Evolutionary conservation across 2,329 filamentous ascomycete genomes (phyloP).

Genomic region (Colletotrichum sp.): DNA sequence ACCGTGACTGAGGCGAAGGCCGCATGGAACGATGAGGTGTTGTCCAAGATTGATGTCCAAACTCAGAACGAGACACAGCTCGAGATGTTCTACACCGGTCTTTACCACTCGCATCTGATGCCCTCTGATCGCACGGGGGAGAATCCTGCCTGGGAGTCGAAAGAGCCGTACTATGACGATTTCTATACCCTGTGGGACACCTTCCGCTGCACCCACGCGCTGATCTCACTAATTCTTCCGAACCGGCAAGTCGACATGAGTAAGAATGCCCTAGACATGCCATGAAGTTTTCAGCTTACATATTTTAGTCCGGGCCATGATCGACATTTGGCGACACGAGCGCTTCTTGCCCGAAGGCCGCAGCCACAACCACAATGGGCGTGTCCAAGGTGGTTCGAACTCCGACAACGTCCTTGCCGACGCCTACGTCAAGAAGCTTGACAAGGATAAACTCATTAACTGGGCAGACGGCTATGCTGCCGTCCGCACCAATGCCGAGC

Average conservation of each 20-base stretch:
- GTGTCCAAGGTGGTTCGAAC: constrained; percentile 63
- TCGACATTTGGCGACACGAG: constrained; percentile 63
- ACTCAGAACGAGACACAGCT: constrained; percentile 51
- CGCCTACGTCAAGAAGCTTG: constrained; percentile 56
- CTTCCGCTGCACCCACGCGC: constrained; percentile 58
- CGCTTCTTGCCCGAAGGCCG: constrained; percentile 59
- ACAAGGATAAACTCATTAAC: constrained; percentile 49
- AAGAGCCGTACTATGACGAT: constrained; percentile 65
- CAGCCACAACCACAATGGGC: constrained; percentile 62
- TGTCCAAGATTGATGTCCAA: constrained; percentile 45
- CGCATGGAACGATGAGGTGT: constrained; percentile 51
- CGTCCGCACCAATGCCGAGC: constrained; percentile 62
- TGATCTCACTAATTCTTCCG: constrained; percentile 60
- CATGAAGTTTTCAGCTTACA: not conserved
- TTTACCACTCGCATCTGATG: constrained; percentile 68
- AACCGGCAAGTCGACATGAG: constrained; percentile 55
- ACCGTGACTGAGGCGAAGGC: constrained; percentile 43
- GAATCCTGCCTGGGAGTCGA: constrained; percentile 59
- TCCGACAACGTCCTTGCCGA: constrained; percentile 67
- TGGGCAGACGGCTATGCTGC: constrained; percentile 59
- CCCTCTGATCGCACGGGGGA: constrained; percentile 65
- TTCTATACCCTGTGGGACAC: constrained; percentile 63
- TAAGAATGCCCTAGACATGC: not conserved
- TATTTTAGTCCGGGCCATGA: constrained; percentile 49
- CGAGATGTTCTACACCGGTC: constrained; percentile 58